Evolutionary conservation across 805 yeast genomes (phyloP), one percentile per base, ranked within the genome.

Genomic region (Spathaspora sp.): DNA sequence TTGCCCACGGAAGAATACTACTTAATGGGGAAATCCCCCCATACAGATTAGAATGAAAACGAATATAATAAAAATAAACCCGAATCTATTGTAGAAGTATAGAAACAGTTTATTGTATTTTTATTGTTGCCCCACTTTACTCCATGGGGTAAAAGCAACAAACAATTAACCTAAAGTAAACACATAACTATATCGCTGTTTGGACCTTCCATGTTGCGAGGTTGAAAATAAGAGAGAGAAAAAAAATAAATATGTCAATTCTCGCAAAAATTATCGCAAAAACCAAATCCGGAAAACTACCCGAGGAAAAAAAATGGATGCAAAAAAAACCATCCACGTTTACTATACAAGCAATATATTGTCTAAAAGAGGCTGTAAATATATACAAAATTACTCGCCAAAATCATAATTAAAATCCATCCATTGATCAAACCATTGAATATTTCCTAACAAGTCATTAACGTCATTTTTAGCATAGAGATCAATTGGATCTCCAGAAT

Each of bases 361-460:
- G 35, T 31, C 35, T 31, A 31, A 31, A 31, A 10, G 12, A 31
- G 35, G 40, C 14, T 10, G 14, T n/a, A 35, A n/a, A 35, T 35
- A 14, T 29, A 9, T 35, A 23, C n/a, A 43, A 19, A 20, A 12
- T 43, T n/a, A 43, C 23, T 35, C 40, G 14, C 40, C 42, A 38
- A 46, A 44, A 35, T 51, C 56, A 47, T 49, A 55, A 46, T 58
- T 59, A 44, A 65, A 62, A 50, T 71, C 72, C 23, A 70, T 64
- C 80, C 80, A 77, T 60, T 78, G 80, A 59, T 80, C 83, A 52
- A 80, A 80, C 85, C 85, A 80, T 54, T 70, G 77, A 51, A 80
- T 59, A 52, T 77, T 78, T 1, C 75, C 74, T 20, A 78, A 60
- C 20, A 78, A 54, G 42, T 62, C 60, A 35, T 60, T 56, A 16